Evolutionary conservation across 2,329 filamentous ascomycete genomes (phyloP), one percentile per base, ranked within the genome.

Genomic region (Mycogone perniciosa): DNA sequence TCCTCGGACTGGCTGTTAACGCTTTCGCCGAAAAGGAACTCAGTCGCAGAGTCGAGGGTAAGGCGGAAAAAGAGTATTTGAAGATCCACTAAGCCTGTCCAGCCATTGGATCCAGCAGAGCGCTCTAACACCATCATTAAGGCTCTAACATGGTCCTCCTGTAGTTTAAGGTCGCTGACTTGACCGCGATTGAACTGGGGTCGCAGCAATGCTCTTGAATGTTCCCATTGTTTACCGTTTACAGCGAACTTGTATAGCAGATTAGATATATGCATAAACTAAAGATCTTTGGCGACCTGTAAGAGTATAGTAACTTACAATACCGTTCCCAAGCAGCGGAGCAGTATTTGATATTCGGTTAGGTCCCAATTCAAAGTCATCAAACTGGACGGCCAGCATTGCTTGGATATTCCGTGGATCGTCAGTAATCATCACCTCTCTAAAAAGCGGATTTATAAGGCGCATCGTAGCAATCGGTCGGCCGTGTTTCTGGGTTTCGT

Each of bases 1-100:
- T 54, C 58, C 26, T 64, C 65, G 4, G 73, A 64, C 60, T 76
- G 65, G 13, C 65, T 67, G 57, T 70, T 63, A 10, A 67, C 64
- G 6, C 76, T 79, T 57, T 81, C 72, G 6, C 84, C 84, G 51
- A 86, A 84, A 11, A 88, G 70, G 56, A 87, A 82, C 38, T 75
- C 69, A 10, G 75, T 76, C 0, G 74, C 67, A 0, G 71, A 70
- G 52, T 79, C 75, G 11, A 78, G 64, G 2, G 76, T 76, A 35
- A 76, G 64, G 37, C 69, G 67, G 64, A 76, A 77, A 58, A 78
- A 72, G 7, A 77, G 61, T 0, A 68, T 68, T 55, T 71, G 69
- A 4, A 79, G 61, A 54, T 79, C 74, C 5, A 76, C 63, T 1
- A 57, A 54, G 4, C 46, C 45, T 1, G 64, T 65, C 61, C 71